Evolutionary conservation across 2,329 filamentous ascomycete genomes (phyloP), one percentile per base, ranked within the genome.

Genomic region (Diaporthe citrichinensis): DNA sequence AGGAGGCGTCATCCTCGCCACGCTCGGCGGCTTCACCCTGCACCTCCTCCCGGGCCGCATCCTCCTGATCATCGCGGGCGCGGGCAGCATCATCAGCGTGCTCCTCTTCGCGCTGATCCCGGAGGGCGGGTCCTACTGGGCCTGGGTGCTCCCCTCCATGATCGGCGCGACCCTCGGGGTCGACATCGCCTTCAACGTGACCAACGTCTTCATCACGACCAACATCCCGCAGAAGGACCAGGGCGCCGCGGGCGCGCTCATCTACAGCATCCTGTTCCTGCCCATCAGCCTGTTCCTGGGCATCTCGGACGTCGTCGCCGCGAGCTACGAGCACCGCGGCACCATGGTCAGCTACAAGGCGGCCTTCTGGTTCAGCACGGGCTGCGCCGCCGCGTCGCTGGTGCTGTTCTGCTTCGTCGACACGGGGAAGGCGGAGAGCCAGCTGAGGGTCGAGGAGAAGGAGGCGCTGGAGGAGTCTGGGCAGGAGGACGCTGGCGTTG

Each of bases 151-250:
- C 80, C 92, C 94, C 0, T 85, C 90, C 72, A 93, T 93, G 92
- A 82, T 93, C 4, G 90, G 91, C 77, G 89, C 88, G 17, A 96
- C 94, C 0, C 86, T 95, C 46, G 93, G 92, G 25, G 91, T 95
- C 76, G 94, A 96, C 80, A 91, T 95, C 73, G 91, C 91, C 9
- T 95, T 93, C 84, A 95, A 93, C 80, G 89, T 95, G 1, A 90
- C 92, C 25, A 95, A 94, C 79, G 90, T 96, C 76, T 96, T 94
- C 83, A 93, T 95, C 81, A 95, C 93, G 0, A 95, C 93, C 0
- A 90, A 89, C 20, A 86, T 95, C 77, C 93, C 94, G 0, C 86
- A 87, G 6, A 87, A 89, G 17, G 87, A 91, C 68, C 94, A 96
- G 81, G 94, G 93, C 0, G 86, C 95, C 0, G 94, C 93, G 0